These are phyloP conservation scores for Coemansia sp. DNA, from an alignment of 192 early-diverging fungal genomes.

Conservation along the genomic window DNA sequence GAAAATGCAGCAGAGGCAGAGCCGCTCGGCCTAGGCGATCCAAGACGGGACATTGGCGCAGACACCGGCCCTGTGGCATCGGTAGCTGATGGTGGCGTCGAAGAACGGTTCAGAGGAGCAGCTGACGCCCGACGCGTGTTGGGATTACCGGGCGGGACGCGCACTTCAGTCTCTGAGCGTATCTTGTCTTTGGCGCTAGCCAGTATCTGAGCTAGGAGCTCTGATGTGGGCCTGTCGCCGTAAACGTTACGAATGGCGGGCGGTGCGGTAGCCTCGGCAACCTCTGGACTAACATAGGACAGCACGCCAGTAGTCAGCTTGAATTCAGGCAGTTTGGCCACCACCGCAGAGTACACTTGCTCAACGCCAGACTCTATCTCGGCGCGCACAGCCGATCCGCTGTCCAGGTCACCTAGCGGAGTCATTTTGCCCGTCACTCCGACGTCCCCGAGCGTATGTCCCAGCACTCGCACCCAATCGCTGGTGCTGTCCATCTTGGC, in stretches of 20 bases:
- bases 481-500: constrained; percentile 18
- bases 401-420: constrained; percentile 7
- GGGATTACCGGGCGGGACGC: background rate
- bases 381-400: constrained; percentile 11
- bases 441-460: constrained; percentile 28
- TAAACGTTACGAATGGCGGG: constrained; percentile 23
- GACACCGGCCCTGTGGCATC: constrained; percentile 5
- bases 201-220: constrained; percentile 6
- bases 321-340: constrained; percentile 18
- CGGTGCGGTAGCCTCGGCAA: constrained; percentile 21
- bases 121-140: background rate
- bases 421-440: constrained; percentile 27
- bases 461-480: constrained; percentile 49
- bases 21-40: constrained; percentile 17
- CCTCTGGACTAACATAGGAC: constrained; percentile 17
- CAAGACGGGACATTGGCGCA: constrained; percentile 14
- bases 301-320: constrained; percentile 3
- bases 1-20: background rate
- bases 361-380: constrained; percentile 27
- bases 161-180: background rate
- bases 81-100: background rate
- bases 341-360: constrained; percentile 13
- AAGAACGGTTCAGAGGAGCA: background rate
- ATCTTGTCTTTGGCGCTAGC: constrained; percentile 8
- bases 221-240: constrained; percentile 6